phyloP scores from a whole-genome alignment of 2,329 filamentous ascomycete species.

The Dactylellina leptospora region DNA sequence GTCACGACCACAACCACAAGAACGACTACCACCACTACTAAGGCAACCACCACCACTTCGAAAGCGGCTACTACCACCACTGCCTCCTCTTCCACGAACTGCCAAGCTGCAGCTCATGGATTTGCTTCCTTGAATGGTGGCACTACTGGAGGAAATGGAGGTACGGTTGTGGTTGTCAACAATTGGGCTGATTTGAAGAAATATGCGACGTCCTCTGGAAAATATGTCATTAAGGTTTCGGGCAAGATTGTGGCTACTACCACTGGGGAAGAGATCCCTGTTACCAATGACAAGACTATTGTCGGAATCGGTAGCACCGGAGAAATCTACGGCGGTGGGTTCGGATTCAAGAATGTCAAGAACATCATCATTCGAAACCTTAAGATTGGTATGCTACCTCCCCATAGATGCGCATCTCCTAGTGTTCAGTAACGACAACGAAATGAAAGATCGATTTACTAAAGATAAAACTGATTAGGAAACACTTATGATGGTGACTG shows the following conservation, averaged over 20 bases:
- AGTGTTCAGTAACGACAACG: too few relatives aligned
- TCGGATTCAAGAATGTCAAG: constrained; percentile 52
- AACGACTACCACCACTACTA: constrained; percentile 1
- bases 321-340: constrained; percentile 55
- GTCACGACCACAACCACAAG: constrained; percentile 9
- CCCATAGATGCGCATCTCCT: too few relatives aligned
- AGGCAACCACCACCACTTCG: not conserved
- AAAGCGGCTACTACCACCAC: constrained; percentile 18
- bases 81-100: constrained; percentile 6
- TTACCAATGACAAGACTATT: constrained; percentile 46
- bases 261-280: constrained; percentile 36
- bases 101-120: constrained; percentile 33
- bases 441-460: not conserved
- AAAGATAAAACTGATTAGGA: constrained; percentile 23
- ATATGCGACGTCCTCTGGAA: constrained; percentile 39
- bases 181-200: constrained; percentile 47
- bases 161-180: constrained; percentile 42
- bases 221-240: constrained; percentile 48
- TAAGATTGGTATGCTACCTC: constrained; percentile 45
- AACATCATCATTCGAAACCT: constrained; percentile 56
- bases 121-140: constrained; percentile 40
- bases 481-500: constrained; percentile 54
- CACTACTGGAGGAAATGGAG: constrained; percentile 43
- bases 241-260: constrained; percentile 38
- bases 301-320: constrained; percentile 53